A percentile compares a stretch with the other conserved stretches of the same genome.
These are phyloP conservation scores for Teratosphaeriaceae sp. DNA, from an alignment of 2,329 filamentous ascomycete species.

Conservation along the genomic window DNA sequence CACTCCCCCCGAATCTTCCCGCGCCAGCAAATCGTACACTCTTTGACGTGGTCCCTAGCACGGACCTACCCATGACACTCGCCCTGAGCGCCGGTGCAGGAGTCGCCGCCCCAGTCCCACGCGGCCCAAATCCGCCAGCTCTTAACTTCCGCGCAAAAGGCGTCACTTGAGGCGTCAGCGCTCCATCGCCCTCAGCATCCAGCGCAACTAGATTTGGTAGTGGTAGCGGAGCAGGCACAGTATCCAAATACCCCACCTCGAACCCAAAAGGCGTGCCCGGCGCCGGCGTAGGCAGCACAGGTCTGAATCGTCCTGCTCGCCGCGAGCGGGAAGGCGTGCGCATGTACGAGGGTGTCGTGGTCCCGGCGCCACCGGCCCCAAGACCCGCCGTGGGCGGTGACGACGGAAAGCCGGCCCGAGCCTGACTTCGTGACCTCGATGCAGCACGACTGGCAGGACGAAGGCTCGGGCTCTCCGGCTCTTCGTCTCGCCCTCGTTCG, in stretches of 20 bases:
- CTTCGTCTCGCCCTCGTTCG: constrained; percentile 10
- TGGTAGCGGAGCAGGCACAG: constrained; percentile 21
- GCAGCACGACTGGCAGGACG: no score
- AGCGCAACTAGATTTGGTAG: neutral
- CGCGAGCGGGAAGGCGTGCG: constrained; percentile 36
- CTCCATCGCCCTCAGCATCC: constrained; percentile 6
- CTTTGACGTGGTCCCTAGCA: constrained; percentile 10
- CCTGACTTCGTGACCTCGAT: constrained; percentile 14
- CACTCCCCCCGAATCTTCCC: constrained; percentile 6
- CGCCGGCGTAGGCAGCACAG: constrained; percentile 25
- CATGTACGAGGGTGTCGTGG: no score
- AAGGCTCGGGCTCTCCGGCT: constrained; percentile 26
- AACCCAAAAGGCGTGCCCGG: constrained; percentile 26
- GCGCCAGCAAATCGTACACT: constrained; percentile 15
- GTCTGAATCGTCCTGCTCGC: constrained; percentile 21
- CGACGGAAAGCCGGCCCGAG: constrained; percentile 6
- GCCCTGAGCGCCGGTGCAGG: constrained; percentile 8
- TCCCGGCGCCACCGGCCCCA: constrained; percentile 19
- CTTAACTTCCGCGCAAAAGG: constrained; percentile 33
- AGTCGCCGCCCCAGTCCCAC: neutral
- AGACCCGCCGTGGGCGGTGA: constrained; percentile 11
- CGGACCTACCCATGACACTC: constrained; percentile 6
- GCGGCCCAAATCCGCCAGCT: constrained; percentile 22
- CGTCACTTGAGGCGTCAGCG: constrained; percentile 30
- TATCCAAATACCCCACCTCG: constrained; percentile 19